Evolutionary conservation across 2,329 filamentous ascomycete species (phyloP).

Genomic region (Colletotrichum coccodes): DNA sequence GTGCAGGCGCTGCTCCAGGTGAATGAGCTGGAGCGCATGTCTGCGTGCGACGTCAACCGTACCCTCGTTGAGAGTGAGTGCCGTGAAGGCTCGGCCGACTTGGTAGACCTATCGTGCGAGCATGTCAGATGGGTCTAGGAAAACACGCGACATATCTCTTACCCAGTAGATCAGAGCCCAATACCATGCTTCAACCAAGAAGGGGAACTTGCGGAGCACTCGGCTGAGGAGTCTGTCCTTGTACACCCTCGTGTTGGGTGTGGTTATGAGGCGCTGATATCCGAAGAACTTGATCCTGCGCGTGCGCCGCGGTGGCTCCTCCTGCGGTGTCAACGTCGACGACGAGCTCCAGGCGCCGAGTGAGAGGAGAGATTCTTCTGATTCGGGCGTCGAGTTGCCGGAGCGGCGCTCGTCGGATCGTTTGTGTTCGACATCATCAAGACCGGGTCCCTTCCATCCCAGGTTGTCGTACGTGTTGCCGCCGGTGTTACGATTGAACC

Average conservation of each 20-base stretch:
- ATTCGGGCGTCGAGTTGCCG: conserved; percentile 30
- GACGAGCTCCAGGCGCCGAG: conserved; percentile 35
- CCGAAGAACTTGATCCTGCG: conserved; percentile 44
- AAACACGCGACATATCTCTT: conserved; percentile 43
- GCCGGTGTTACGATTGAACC: conserved; percentile 53
- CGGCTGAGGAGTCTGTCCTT: conserved; percentile 70
- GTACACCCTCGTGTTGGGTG: conserved; percentile 71
- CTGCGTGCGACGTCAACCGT: conserved; percentile 75
- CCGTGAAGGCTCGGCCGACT: conserved; percentile 77
- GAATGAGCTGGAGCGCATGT: conserved; percentile 75
- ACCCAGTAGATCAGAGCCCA: conserved; percentile 84
- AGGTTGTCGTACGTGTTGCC: conserved; percentile 39
- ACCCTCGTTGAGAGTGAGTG: conserved; percentile 73
- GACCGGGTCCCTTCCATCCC: conserved; percentile 25
- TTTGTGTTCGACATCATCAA: conserved; percentile 30
- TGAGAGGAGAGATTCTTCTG: conserved; percentile 28
- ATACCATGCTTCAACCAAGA: conserved; percentile 80
- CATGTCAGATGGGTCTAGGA: neutral
- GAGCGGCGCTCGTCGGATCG: conserved; percentile 49
- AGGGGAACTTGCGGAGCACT: conserved; percentile 74
- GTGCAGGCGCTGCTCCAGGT: conserved; percentile 70
- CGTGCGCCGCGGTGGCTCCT: conserved; percentile 42
- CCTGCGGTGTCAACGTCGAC: conserved; percentile 40
- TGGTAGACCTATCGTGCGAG: conserved; percentile 72
- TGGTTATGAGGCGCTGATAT: conserved; percentile 55